Conservation (phyloP, 2,329 filamentous ascomycete species). For the Penicillium sp. region DNA sequence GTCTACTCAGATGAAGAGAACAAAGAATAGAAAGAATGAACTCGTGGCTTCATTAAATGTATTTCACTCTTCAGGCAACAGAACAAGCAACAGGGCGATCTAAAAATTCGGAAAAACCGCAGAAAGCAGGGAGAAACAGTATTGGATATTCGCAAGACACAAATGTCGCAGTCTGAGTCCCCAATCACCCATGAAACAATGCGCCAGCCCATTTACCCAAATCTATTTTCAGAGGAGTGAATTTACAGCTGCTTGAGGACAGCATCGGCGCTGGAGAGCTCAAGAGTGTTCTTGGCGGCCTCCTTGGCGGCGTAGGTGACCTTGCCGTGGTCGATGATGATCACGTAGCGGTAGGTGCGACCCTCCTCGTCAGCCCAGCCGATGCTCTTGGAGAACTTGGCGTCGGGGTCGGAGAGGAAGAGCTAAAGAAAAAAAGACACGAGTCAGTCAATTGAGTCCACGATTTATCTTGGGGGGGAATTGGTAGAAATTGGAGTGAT, state of each 20-base stretch:
- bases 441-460: constrained; percentile 3
- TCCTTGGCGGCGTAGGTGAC: constrained; percentile 78
- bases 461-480: not conserved
- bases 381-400: constrained; percentile 72
- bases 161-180: not conserved
- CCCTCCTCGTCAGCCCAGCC: constrained; percentile 72
- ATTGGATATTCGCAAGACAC: not conserved
- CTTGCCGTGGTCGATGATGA: constrained; percentile 80
- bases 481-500: not conserved
- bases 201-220: constrained; percentile 12
- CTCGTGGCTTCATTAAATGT: constrained; percentile 11
- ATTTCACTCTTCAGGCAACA: constrained; percentile 3
- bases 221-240: constrained; percentile 4
- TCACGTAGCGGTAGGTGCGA: constrained; percentile 73
- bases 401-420: constrained; percentile 71
- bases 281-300: constrained; percentile 40
- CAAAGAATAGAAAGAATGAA: constrained; percentile 2
- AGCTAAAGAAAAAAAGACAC: constrained; percentile 44
- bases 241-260: constrained; percentile 48
- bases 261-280: constrained; percentile 48
- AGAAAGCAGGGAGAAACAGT: not conserved
- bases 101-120: constrained; percentile 9
- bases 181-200: constrained; percentile 7
- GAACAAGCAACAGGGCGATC: constrained; percentile 8
- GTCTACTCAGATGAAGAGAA: not conserved